These are phyloP conservation scores for Xylaria longipes DNA, from an alignment of 495 filamentous ascomycete species.

Conservation along the genomic window DNA sequence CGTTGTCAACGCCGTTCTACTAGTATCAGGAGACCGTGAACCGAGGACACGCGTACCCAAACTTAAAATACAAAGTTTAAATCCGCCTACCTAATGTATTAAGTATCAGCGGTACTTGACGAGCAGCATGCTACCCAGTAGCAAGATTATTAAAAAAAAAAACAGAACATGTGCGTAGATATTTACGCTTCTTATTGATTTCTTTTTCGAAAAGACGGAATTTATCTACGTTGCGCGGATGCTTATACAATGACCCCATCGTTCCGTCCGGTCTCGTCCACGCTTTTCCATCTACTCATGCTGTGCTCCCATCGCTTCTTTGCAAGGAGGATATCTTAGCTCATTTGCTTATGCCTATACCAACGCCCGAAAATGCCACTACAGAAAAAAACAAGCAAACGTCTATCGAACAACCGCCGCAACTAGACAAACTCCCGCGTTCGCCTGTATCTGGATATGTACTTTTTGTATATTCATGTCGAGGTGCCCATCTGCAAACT, in stretches of 20 bases:
- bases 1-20: not conserved
- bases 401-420: not conserved
- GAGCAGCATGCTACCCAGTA: not conserved
- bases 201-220: not conserved
- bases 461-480: not conserved
- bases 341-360: constrained; percentile 19
- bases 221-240: not conserved
- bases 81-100: not conserved
- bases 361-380: constrained; percentile 29
- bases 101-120: not conserved
- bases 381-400: not conserved
- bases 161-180: not conserved
- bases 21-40: not conserved
- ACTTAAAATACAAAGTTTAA: not conserved
- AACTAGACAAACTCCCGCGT: not conserved
- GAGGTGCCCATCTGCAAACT: constrained; percentile 53
- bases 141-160: not conserved
- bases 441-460: not conserved
- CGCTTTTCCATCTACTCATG: not conserved
- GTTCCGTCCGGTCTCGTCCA: not conserved
- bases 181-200: not conserved
- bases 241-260: not conserved
- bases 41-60: not conserved
- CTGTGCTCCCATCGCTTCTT: not conserved
- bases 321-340: constrained; percentile 21